Evolutionary conservation across 441 rosid genomes (phyloP).

Genomic region (Populus hybrid): DNA sequence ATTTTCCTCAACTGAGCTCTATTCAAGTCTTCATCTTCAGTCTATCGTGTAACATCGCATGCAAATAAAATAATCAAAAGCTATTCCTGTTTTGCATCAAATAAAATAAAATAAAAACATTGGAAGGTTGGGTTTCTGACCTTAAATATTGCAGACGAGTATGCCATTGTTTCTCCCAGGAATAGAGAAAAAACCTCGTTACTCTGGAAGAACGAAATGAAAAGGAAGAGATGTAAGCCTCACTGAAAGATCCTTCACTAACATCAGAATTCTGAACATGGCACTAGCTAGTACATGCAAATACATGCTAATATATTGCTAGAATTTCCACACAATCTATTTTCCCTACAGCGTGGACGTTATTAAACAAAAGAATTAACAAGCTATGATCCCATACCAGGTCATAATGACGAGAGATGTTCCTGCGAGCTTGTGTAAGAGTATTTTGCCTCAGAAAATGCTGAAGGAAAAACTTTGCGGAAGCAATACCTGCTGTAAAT

Average conservation of each 20-base stretch:
- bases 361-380: no score
- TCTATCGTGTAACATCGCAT: conserved; percentile 26
- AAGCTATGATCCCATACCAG: conserved; percentile 43
- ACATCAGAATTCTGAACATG: no score
- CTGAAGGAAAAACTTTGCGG: conserved; percentile 64
- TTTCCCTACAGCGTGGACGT: no score
- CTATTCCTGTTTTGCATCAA: no score
- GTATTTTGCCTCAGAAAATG: conserved; percentile 70
- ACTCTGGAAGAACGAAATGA: conserved; percentile 38
- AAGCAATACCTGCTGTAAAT: conserved; percentile 63
- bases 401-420: conserved; percentile 88
- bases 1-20: conserved; percentile 74
- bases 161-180: conserved; percentile 90
- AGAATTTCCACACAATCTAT: no score
- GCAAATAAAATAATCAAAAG: background rate
- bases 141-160: conserved; percentile 86
- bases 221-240: background rate
- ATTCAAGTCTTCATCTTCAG: conserved; percentile 56
- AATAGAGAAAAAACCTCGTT: conserved; percentile 75
- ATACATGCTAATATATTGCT: no score
- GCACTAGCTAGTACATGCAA: no score
- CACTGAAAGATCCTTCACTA: background rate
- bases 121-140: conserved; percentile 19
- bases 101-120: background rate
- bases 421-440: conserved; percentile 89